These are phyloP conservation scores for Phytophthora pinifolia DNA, from an alignment of 352 stramenopile genomes.

Conservation along the genomic window DNA sequence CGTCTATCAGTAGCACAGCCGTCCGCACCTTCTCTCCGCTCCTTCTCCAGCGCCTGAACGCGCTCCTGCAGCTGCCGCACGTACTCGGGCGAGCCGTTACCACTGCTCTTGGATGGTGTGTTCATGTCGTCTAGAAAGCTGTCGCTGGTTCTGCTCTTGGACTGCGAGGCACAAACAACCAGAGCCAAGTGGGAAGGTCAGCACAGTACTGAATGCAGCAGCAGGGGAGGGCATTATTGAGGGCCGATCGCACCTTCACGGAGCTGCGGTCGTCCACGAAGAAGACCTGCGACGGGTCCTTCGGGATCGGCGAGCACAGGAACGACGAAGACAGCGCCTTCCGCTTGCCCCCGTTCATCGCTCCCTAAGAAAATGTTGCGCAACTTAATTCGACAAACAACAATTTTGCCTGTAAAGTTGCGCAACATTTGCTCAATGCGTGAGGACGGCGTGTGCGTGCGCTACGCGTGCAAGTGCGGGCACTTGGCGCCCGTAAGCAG, in stretches of 20 bases:
- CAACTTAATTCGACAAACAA: too few species aligned
- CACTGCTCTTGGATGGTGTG: slow-evolving; percentile 23
- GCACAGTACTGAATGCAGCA: too few species aligned
- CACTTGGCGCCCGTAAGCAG: slow-evolving; percentile 50
- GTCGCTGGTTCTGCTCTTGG: slow-evolving; percentile 18
- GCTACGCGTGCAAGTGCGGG: slow-evolving; percentile 78
- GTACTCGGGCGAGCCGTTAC: slow-evolving; percentile 15
- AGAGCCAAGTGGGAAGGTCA: too few species aligned
- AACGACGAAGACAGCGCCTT: slow-evolving; percentile 46
- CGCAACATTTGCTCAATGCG: too few species aligned
- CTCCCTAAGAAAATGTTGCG: neutral
- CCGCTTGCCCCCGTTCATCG: slow-evolving; percentile 33
- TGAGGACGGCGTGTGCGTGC: slow-evolving; percentile 49
- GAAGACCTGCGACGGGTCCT: slow-evolving; percentile 60
- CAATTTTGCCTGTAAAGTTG: too few species aligned
- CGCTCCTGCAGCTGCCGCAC: slow-evolving; percentile 36
- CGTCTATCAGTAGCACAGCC: slow-evolving; percentile 1
- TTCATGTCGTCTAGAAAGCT: slow-evolving; percentile 47
- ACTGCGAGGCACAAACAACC: slow-evolving; percentile 3
- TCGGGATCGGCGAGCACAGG: slow-evolving; percentile 69
- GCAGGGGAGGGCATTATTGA: neutral
- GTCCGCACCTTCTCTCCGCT: slow-evolving; percentile 37
- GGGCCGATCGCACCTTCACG: slow-evolving; percentile 5
- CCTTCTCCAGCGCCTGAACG: slow-evolving; percentile 30
- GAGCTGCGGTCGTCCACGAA: slow-evolving; percentile 46